Base-by-base conservation (phyloP, 345 rosid genomes). In the Eutrema heterophyllum region DNA sequence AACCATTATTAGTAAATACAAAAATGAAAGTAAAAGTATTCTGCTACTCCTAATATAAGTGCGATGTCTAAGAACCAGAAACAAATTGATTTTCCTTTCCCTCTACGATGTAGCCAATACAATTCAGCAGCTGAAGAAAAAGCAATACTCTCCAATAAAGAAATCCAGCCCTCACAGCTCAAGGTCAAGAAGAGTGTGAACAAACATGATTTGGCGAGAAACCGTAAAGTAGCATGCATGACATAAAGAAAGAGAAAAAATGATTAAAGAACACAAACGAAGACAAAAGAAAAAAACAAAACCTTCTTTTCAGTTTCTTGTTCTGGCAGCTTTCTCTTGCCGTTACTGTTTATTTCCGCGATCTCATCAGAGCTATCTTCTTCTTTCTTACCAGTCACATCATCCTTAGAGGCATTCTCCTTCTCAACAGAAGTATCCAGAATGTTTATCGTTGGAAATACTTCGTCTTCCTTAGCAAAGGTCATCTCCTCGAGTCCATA, bases 401-500 rank as follows among this genome's bases (percentile, higher is more conserved):
- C 74, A 67, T 73, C 74, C 65, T 67, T 38, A 11, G 72, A 41
- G 44, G 29, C 53, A 61, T 62, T 72, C 59, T 62, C 82, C 54
- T 78, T 70, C 40, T 67, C 74, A 45, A 52, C 78, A 71, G 81
- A 71, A 45, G 83, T 72, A 77, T 84, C 87, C 65, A 75, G 72
- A 29, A 62, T 70, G 55, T 65, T 78, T 50, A 72, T 41, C 7
- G 64, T 73, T 49, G 84, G 85, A 76, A 94, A 85, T 70, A 91
- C 82, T 80, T 94, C 97, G 36, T 91, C 97, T 80, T 86, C 92
- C 76, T 83, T 26, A 74, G 79, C 79, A 78, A 91, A 94, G 65
- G 91, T 89, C 97, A 91, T 94, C 78, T 94, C 97, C 64, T 89
- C 92, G 36, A 87, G 52, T 61, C 82, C 87, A 81, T 88, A 92